These are phyloP conservation scores for Crithidia thermophila DNA, from an alignment of 208 protist genomes.

Conservation along the genomic window DNA sequence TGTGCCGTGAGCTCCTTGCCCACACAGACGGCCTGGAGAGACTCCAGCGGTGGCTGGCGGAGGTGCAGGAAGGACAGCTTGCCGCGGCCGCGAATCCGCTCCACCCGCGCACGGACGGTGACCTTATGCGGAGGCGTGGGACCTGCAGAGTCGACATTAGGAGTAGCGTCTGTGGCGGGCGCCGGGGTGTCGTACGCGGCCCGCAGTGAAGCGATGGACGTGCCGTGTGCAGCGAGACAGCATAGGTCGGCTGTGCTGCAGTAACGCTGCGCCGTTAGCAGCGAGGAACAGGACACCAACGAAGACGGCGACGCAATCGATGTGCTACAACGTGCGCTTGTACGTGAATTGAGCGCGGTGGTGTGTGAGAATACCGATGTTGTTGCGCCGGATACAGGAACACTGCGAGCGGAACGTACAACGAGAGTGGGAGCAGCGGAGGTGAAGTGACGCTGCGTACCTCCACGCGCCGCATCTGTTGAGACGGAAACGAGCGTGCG, in stretches of 20 bases:
- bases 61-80: constrained; percentile 73
- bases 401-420: too few relatives aligned
- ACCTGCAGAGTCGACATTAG: neutral
- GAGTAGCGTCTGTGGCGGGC: neutral
- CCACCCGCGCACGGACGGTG: constrained; percentile 62
- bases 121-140: too few relatives aligned
- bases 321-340: too few relatives aligned
- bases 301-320: neutral
- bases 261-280: neutral
- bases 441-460: too few relatives aligned
- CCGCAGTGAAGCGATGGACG: constrained; percentile 22
- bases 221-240: constrained; percentile 23
- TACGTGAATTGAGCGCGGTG: too few relatives aligned
- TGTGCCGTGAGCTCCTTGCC: constrained; percentile 34
- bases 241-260: neutral
- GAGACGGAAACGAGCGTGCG: too few relatives aligned
- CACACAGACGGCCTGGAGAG: constrained; percentile 69
- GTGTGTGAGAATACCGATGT: too few relatives aligned
- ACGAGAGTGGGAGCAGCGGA: too few relatives aligned
- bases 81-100: constrained; percentile 55
- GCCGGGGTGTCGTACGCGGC: neutral
- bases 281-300: neutral
- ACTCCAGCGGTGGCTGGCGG: constrained; percentile 67
- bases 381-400: too few relatives aligned
- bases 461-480: too few relatives aligned